A percentile compares a stretch with the other conserved stretches of the same genome.
phyloP scores from a whole-genome alignment of 1,139 yeast species.

The Pneumocystis oryctolagi region DNA sequence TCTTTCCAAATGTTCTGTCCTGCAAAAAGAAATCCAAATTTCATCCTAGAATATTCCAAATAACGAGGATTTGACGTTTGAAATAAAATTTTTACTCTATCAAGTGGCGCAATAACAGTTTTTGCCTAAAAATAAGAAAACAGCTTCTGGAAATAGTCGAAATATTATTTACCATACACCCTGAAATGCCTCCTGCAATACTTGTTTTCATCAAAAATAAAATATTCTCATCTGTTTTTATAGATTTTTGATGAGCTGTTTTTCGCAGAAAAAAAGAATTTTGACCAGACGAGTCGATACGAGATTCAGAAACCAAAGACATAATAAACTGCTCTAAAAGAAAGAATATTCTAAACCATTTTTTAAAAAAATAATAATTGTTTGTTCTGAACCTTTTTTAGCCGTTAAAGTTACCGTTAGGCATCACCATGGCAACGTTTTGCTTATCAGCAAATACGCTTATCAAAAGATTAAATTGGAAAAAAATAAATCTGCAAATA shows the following conservation, averaged over 20 bases:
- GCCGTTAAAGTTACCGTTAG: background rate
- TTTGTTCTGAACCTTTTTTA: background rate
- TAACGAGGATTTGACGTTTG: constrained; percentile 92
- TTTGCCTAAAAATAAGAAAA: constrained; percentile 37
- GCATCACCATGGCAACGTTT: too few relatives aligned
- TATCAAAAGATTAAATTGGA: too few relatives aligned
- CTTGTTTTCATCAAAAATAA: constrained; percentile 66
- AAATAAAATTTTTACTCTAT: constrained; percentile 81
- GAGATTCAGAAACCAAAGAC: background rate
- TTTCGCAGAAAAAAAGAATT: background rate
- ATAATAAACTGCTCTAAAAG: background rate
- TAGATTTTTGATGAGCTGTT: background rate
- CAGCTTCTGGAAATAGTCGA: background rate
- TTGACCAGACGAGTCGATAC: background rate
- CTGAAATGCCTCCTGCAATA: constrained; percentile 90
- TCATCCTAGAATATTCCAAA: constrained; percentile 62
- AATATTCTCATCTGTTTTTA: background rate
- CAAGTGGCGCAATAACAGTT: constrained; percentile 87
- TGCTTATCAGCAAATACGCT: too few relatives aligned
- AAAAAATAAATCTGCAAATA: too few relatives aligned
- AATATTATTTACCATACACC: constrained; percentile 38
- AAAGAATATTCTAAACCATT: background rate
- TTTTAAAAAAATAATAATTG: background rate
- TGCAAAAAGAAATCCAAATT: constrained; percentile 62
- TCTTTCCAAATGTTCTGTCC: constrained; percentile 45